phyloP scores from a whole-genome alignment of 1,284 basidiomycete species.

The Pseudozyma tsukubaensis region DNA sequence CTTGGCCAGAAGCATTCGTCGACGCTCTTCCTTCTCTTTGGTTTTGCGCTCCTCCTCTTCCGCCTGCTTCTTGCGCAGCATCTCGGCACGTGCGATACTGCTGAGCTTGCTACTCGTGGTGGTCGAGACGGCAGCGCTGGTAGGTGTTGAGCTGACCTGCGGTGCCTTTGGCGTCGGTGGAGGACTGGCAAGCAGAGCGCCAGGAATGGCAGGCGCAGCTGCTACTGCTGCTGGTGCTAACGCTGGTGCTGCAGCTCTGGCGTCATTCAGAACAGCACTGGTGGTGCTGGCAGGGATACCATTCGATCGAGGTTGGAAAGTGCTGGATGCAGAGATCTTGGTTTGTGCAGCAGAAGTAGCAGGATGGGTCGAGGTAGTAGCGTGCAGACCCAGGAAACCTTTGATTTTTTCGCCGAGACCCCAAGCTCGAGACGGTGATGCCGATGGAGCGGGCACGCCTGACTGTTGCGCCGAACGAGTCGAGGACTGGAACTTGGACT shows the following conservation, averaged over 20 bases:
- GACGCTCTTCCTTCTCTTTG: conserved; percentile 54
- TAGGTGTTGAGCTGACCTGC: conserved; percentile 31
- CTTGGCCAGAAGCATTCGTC: conserved; percentile 44
- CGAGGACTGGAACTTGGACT: conserved; percentile 24
- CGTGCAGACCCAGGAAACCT: conserved; percentile 55
- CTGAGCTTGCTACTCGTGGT: conserved; percentile 41
- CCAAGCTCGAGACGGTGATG: conserved; percentile 42
- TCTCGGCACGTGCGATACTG: conserved; percentile 50
- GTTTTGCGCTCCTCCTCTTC: conserved; percentile 54
- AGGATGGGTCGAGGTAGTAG: conserved; percentile 27
- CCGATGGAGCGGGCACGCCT: conserved; percentile 20
- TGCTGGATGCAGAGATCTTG: conserved; percentile 38
- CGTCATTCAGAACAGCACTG: conserved; percentile 1
- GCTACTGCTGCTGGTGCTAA: conserved; percentile 7
- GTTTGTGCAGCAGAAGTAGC: conserved; percentile 29
- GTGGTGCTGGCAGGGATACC: conserved; percentile 10
- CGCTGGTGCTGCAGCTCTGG: conserved; percentile 8
- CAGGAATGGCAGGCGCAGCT: conserved; percentile 23
- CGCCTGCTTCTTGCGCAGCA: conserved; percentile 51
- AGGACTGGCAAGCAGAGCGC: conserved; percentile 42
- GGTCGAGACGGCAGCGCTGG: conserved; percentile 17
- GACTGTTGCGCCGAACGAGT: conserved; percentile 25
- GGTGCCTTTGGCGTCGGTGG: conserved; percentile 22
- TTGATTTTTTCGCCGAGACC: conserved; percentile 59
- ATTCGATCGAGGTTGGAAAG: conserved; percentile 36